These are phyloP conservation scores for Polytrichum formosum DNA, from an alignment of 225 moss, liverwort and hornwort genomes.

Conservation along the genomic window DNA sequence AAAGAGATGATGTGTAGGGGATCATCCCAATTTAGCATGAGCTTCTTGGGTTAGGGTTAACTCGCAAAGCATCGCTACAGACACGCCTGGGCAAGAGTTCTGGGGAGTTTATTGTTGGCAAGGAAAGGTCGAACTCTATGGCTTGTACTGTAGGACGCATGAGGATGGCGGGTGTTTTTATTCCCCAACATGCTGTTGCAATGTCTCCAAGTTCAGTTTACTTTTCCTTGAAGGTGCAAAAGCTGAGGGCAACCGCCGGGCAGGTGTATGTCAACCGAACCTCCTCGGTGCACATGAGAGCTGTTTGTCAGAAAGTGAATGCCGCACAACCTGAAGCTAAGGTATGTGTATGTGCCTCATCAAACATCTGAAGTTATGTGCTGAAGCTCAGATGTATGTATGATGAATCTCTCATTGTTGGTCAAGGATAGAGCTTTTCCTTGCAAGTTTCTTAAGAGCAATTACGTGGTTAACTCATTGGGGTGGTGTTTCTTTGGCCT, in stretches of 20 bases:
- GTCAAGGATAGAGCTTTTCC: neutral
- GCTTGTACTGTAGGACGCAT: neutral
- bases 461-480: neutral
- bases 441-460: neutral
- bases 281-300: neutral
- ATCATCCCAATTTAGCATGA: neutral
- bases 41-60: neutral
- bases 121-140: neutral
- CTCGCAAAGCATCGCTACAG: neutral
- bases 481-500: neutral
- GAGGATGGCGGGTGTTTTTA: slow-evolving; percentile 2
- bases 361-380: too few species aligned
- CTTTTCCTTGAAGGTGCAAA: neutral
- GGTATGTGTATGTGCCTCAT: neutral
- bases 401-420: neutral
- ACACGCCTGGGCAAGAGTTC: neutral
- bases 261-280: neutral
- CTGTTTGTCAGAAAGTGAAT: neutral
- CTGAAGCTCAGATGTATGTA: too few species aligned
- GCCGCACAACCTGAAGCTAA: slow-evolving; percentile 2
- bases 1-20: neutral
- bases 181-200: neutral
- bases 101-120: neutral
- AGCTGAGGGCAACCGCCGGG: neutral
- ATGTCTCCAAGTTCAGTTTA: slow-evolving; percentile 1